Evolutionary conservation across 139 green algal genomes (phyloP).

Genomic region (Mychonastes homosphaera): DNA sequence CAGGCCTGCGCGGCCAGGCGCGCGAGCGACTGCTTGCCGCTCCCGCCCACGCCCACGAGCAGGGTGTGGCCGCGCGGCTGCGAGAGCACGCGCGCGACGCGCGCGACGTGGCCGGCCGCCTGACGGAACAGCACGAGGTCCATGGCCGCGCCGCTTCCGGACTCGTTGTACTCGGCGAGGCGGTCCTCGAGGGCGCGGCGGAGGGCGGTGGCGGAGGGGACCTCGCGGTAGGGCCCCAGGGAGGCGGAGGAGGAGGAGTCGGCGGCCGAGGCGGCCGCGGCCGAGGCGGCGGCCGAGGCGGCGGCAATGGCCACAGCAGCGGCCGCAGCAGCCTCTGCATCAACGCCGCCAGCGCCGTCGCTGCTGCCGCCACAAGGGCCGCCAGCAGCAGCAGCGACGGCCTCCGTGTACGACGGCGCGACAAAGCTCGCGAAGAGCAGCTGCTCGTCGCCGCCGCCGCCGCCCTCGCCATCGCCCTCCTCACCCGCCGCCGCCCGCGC

Average conservation of each 20-base stretch:
- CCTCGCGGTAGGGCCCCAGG: slow-evolving; percentile 21
- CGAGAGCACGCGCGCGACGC: slow-evolving; percentile 68
- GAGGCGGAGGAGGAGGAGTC: not conserved
- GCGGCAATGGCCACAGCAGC: too few relatives aligned
- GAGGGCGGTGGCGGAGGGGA: slow-evolving; percentile 35
- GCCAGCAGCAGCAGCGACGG: too few relatives aligned
- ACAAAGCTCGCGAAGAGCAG: slow-evolving; percentile 52
- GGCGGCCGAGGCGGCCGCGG: not conserved
- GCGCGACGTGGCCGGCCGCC: slow-evolving; percentile 70
- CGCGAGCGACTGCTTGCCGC: slow-evolving; percentile 66
- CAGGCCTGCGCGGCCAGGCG: slow-evolving; percentile 67
- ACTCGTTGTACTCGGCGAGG: slow-evolving; percentile 80
- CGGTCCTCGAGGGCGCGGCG: slow-evolving; percentile 54
- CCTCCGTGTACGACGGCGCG: slow-evolving; percentile 8
- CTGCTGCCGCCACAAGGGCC: too few relatives aligned
- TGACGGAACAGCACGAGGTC: slow-evolving; percentile 81
- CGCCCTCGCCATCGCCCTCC: too few relatives aligned
- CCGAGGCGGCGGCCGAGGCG: not conserved
- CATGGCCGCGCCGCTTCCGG: slow-evolving; percentile 30
- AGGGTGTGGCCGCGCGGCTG: slow-evolving; percentile 68
- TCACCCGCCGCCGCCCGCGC: slow-evolving; percentile 45
- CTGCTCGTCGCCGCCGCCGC: too few relatives aligned
- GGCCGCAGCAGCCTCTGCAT: not conserved
- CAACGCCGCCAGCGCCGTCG: too few relatives aligned
- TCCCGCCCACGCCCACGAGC: slow-evolving; percentile 74